phyloP scores from a whole-genome alignment of 2,329 filamentous ascomycete species.

The Colletotrichum nymphaeae region DNA sequence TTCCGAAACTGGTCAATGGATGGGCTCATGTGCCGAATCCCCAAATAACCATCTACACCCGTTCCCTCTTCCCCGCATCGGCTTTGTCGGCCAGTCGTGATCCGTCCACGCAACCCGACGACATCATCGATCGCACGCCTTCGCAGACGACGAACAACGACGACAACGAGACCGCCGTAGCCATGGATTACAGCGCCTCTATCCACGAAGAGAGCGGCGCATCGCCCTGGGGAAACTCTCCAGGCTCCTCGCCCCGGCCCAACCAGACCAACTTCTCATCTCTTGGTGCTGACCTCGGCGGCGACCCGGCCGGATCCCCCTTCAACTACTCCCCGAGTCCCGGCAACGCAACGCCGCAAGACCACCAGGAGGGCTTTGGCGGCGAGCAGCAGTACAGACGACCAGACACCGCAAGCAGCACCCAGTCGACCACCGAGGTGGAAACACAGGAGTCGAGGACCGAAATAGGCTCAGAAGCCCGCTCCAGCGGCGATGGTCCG shows the following conservation, averaged over 20 bases:
- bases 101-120: conserved; percentile 23
- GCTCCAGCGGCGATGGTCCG: conserved; percentile 36
- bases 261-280: conserved; percentile 56
- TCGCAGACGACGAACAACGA: neutral
- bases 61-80: conserved; percentile 33
- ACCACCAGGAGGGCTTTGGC: conserved; percentile 47
- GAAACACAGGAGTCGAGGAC: conserved; percentile 49
- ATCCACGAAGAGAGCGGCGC: conserved; percentile 65
- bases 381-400: conserved; percentile 55
- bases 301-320: conserved; percentile 53
- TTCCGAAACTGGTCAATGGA: conserved; percentile 29
- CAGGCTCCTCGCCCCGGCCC: conserved; percentile 61
- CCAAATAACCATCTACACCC: conserved; percentile 18
- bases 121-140: conserved; percentile 4
- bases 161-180: neutral
- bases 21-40: conserved; percentile 19
- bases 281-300: conserved; percentile 43
- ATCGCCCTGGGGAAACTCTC: conserved; percentile 69
- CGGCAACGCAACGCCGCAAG: conserved; percentile 55
- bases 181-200: conserved; percentile 69
- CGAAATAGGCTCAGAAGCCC: conserved; percentile 34
- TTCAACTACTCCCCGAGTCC: conserved; percentile 57
- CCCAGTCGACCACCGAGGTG: conserved; percentile 56
- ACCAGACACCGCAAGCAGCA: conserved; percentile 58
- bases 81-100: conserved; percentile 34